These are phyloP conservation scores for Madurella mycetomatis DNA, from an alignment of 2,329 filamentous ascomycete species.

Conservation along the genomic window DNA sequence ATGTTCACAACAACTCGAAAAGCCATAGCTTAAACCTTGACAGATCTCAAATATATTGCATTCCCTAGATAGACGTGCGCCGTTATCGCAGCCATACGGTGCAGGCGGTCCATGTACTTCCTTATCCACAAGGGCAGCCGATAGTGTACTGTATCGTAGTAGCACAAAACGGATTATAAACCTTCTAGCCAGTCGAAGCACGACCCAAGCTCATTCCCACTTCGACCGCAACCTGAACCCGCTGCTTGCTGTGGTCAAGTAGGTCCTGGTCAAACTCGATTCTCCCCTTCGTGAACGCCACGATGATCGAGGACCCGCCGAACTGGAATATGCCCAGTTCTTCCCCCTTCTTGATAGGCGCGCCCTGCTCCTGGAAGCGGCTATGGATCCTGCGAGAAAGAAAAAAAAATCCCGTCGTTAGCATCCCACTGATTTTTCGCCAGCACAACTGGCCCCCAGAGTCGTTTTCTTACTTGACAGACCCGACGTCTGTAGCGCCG, in stretches of 20 bases:
- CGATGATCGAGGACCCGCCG: conserved; percentile 3
- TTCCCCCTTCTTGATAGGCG: not conserved
- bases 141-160: too few relatives aligned
- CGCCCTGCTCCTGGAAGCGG: not conserved
- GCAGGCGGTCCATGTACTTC: too few relatives aligned
- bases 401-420: too few relatives aligned
- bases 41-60: too few relatives aligned
- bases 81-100: too few relatives aligned
- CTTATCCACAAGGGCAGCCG: too few relatives aligned
- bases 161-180: not conserved
- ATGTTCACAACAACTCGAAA: too few relatives aligned
- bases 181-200: not conserved
- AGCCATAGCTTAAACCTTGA: too few relatives aligned
- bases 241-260: conserved; percentile 1
- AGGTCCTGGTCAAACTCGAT: conserved; percentile 5
- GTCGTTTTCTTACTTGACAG: conserved; percentile 32
- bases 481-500: conserved; percentile 37
- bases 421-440: too few relatives aligned
- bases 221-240: conserved; percentile 1
- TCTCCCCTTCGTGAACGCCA: not conserved
- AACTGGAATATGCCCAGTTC: conserved; percentile 4
- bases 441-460: too few relatives aligned
- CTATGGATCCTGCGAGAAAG: not conserved
- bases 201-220: conserved; percentile 2
- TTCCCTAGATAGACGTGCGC: too few relatives aligned